phyloP scores from a whole-genome alignment of 2,329 filamentous ascomycete species.

The Exophiala lecanii-corni region DNA sequence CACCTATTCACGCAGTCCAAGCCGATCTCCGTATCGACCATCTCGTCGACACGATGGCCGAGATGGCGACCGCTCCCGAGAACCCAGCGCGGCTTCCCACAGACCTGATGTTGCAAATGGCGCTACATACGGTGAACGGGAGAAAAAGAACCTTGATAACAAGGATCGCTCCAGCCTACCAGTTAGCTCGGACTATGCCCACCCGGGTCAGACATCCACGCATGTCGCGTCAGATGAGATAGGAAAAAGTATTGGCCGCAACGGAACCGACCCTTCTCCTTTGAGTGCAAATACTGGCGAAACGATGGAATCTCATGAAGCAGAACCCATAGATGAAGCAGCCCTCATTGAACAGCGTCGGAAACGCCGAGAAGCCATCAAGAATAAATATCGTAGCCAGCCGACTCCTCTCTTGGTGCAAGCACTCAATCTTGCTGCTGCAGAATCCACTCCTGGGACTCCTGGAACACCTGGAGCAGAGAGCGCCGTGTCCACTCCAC shows the following conservation, averaged over 20 bases:
- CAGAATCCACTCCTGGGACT: too few species aligned
- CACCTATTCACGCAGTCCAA: slow-evolving; percentile 39
- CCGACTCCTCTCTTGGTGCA: slow-evolving; percentile 70
- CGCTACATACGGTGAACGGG: too few species aligned
- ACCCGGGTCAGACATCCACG: too few species aligned
- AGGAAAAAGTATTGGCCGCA: too few species aligned
- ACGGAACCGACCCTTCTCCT: too few species aligned
- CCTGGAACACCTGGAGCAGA: slow-evolving; percentile 48
- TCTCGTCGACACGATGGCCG: slow-evolving; percentile 12
- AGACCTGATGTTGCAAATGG: too few species aligned
- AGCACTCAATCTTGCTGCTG: slow-evolving; percentile 62
- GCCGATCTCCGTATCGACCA: slow-evolving; percentile 42
- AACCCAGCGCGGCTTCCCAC: slow-evolving; percentile 45
- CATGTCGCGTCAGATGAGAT: too few species aligned
- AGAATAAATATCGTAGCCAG: slow-evolving; percentile 71
- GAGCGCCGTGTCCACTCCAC: slow-evolving; percentile 25
- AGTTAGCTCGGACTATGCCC: too few species aligned
- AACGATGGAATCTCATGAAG: too few species aligned
- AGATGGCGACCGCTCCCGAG: slow-evolving; percentile 27
- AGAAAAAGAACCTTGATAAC: too few species aligned
- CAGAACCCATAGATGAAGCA: slow-evolving; percentile 67
- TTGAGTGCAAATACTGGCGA: too few species aligned
- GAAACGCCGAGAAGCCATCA: slow-evolving; percentile 76
- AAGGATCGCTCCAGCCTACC: too few species aligned
- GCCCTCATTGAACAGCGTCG: slow-evolving; percentile 80